phyloP scores from a whole-genome alignment of 139 green algal genomes.

The Coccomyxa sp. region DNA sequence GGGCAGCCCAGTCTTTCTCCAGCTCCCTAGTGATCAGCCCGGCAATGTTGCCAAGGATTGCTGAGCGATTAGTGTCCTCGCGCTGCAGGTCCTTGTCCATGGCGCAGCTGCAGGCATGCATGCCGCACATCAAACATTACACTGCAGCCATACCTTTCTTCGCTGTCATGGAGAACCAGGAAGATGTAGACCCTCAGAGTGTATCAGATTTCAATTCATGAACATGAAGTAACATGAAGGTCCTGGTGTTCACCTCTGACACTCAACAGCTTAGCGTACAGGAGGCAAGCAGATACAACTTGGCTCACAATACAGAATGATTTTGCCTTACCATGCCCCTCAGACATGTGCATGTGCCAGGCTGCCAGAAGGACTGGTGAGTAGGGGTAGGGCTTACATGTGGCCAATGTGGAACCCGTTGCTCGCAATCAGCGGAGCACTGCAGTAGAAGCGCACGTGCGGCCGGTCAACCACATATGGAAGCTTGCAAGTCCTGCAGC shows the following conservation, averaged over 20 bases:
- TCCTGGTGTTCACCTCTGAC: not conserved
- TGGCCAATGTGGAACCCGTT: not conserved
- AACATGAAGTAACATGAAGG: not conserved
- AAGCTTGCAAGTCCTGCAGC: too few relatives aligned
- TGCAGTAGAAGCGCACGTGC: constrained; percentile 6
- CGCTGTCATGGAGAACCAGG: not conserved
- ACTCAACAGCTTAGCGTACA: not conserved
- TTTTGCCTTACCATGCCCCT: not conserved
- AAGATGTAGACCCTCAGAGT: not conserved
- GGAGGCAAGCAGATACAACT: not conserved
- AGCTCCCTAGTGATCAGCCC: constrained; percentile 68
- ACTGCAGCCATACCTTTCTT: too few relatives aligned
- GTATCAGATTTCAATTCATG: not conserved
- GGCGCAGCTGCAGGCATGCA: not conserved
- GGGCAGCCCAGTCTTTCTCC: constrained; percentile 45
- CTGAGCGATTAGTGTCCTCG: not conserved
- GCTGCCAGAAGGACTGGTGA: not conserved
- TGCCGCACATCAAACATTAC: too few relatives aligned
- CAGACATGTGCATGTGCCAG: not conserved
- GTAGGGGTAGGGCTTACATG: not conserved
- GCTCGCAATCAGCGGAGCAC: not conserved
- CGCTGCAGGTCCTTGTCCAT: not conserved
- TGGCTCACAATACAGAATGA: too few relatives aligned
- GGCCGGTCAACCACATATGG: too few relatives aligned
- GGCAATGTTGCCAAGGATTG: constrained; percentile 21